Base-by-base conservation (phyloP, 2,329 filamentous ascomycete species). In the Aphanocladium album region DNA sequence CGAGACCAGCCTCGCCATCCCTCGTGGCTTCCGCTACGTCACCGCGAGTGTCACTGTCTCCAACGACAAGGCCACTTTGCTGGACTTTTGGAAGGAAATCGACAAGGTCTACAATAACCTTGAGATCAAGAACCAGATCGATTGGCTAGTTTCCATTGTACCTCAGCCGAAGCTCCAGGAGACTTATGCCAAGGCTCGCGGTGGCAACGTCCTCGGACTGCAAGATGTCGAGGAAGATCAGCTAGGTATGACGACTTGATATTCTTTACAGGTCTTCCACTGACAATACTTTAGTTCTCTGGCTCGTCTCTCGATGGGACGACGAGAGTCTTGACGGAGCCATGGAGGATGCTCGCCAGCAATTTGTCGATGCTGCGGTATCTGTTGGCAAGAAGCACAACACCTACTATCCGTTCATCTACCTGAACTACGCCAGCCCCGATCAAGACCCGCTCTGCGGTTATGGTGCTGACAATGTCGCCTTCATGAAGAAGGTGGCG, bases 341-440 rank as follows among this genome's bases (percentile, higher is more conserved):
- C 14, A 62, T 64, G 52, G 45, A 57, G 19, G 19, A 50, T 19
- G 60, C 57, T 12, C 51, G 57, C 16, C 51, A 64, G 30, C 17
- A 47, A 9, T 54, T 60, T 2, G 59, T 65, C 21, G 33, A 45
- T 12, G 57, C 54, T 5, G 43, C 62, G 0, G 50, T 47, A 2
- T 16, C 57, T n/a, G 58, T 60, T 27, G 55, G 53, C 19, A 56
- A 62, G 47, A 47, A 55, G 23, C 43, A 65, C 43, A 50, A 41
- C 33, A 57, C 57, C 2, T 61, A 60, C 37, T 37, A 17, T 21
- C 57, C 60, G 3, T 65, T 64, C 51, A 47, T 67, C 30, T 79
- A 78, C 64, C 70, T 79, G 56, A 79, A 80, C 65, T 80, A 80
- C 60, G 76, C 76, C 6, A 68, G 70, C 25, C 61, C 66, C 35